Evolutionary conservation across 2,329 filamentous ascomycete species (phyloP), one percentile per base, ranked within the genome.

Genomic region (Metarhizium anisopliae): DNA sequence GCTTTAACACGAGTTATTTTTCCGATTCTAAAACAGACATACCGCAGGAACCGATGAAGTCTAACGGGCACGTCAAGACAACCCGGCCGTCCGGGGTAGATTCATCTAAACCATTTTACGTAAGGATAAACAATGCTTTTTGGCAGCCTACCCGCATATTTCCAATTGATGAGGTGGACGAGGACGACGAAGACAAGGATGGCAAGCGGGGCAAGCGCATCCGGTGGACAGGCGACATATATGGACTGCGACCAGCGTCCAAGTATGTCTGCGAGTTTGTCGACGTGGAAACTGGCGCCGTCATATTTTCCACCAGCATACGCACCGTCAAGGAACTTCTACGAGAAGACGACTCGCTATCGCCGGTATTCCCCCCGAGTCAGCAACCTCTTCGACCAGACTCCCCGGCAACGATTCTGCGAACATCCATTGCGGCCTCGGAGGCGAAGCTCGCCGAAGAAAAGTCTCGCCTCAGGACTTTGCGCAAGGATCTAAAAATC

Each of bases 191-290:
- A 16, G 62, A 68, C 6, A 67, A 67, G 42, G 63, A 66, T n/a
- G 76, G 76, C 20, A 49, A 30, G 18, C 20, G 30, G 7, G 20
- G 13, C 20, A 49, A 30, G 45, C 45, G 45, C 45, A 77, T 77
- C 50, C 78, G 80, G 50, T 92, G 86, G 85, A 83, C 81, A 32
- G 89, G 87, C 10, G 83, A 85, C 59, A 85, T 86, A n/a, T 85
- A 84, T 62, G 83, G 82, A 35, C 72, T 86, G 53, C 81, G 87
- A 18, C 85, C 89, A 7, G 76, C 86, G 62, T 89, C 86, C 56
- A 90, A 85, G 70, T 93, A 92, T 70, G 82, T 85, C 60, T 89
- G 84, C 70, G 87, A 93, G 68, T 89, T 92, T 67, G 81, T 92
- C 57, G 82, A 86, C 68, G 85, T 82, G 47, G 74, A 74, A 30